Percentiles rank a stretch among this genome's conserved stretches.
Evolutionary conservation across 1,284 basidiomycete genomes (phyloP).

Genomic region (Ustilago trichophora): DNA sequence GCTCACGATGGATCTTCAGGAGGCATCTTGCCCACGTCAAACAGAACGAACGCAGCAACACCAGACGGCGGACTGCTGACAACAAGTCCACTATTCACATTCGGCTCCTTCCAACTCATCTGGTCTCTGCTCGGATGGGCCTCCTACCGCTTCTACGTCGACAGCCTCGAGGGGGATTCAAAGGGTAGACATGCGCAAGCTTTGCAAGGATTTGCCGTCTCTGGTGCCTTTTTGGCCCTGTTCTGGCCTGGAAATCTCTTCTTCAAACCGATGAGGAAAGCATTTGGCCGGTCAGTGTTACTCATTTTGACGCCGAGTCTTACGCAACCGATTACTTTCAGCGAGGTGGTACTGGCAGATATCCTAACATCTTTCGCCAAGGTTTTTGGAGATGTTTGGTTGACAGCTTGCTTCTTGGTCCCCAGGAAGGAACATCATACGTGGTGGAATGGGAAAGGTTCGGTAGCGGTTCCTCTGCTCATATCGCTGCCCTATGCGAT

Average conservation of each 20-base stretch:
- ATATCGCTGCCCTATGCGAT: constrained; percentile 91
- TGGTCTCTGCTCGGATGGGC: constrained; percentile 58
- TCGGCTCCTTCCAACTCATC: constrained; percentile 36
- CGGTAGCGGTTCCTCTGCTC: constrained; percentile 76
- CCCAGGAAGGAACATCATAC: constrained; percentile 66
- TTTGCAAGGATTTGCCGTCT: constrained; percentile 54
- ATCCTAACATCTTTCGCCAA: constrained; percentile 96
- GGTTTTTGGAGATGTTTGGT: constrained; percentile 92
- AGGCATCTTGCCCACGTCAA: no score
- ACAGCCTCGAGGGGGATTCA: constrained; percentile 40
- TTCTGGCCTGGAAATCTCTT: constrained; percentile 58
- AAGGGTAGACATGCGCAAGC: constrained; percentile 57
- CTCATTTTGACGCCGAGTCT: constrained; percentile 78
- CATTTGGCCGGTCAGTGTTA: constrained; percentile 67
- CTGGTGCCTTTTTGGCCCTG: constrained; percentile 32
- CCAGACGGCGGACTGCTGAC: constrained; percentile 1
- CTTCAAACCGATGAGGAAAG: constrained; percentile 37
- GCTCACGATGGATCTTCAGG: constrained; percentile 1
- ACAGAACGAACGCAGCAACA: no score
- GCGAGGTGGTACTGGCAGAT: constrained; percentile 93
- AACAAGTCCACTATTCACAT: constrained; percentile 21
- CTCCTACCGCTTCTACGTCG: constrained; percentile 55
- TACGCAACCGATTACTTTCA: constrained; percentile 79
- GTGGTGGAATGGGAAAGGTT: constrained; percentile 60
- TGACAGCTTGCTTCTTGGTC: constrained; percentile 81